Evolutionary conservation across 768 basidiomycete genomes (phyloP), one percentile per base, ranked within the genome.

Genomic region (Suillus bovinus): DNA sequence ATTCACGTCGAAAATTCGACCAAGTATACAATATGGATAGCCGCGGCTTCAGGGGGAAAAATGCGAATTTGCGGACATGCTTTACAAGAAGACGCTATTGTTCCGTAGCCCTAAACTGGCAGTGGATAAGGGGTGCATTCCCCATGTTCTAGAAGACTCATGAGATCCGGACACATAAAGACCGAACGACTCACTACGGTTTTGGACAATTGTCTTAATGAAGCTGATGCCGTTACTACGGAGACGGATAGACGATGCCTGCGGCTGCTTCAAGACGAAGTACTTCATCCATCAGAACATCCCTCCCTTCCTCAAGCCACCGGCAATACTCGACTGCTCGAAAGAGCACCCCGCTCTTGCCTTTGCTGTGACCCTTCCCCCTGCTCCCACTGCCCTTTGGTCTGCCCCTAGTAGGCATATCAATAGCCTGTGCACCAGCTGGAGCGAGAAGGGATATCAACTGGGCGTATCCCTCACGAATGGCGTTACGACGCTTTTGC

Each of bases 401-500:
- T 31, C 91, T 78, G 2, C 91, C 91, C 55, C 91, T 81, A 8
- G 87, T 88, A 20, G 89, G 91, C 85, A 90, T 85, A 42, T 84
- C 86, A 42, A 90, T 84, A 0, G 83, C 81, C 56, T 88, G 84
- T 2, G 86, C 80, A 5, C 90, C 91, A 5, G 86, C 88, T n/a
- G 92, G 90, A 0, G 91, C 86, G 59, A 96, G 86, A 27, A 96
- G 79, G 0, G 87, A 77, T 36, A 93, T 94, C 46, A 96, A 78
- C 71, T 94, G 91, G 1, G 91, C 87, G 75, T 95, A 96, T 44
- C 93, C 93, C 64, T 92, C 89, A 46, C 92, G 87, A 67, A 96
- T 96, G 57, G 91, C 91, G 69, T 96, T 96, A 11, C 94, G 86
- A 9, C 94, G 90, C 70, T 93, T 93, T 76, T 96, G 94, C 72